These are phyloP conservation scores for Abortiporus biennis DNA, from an alignment of 1,284 basidiomycete genomes.

Conservation along the genomic window DNA sequence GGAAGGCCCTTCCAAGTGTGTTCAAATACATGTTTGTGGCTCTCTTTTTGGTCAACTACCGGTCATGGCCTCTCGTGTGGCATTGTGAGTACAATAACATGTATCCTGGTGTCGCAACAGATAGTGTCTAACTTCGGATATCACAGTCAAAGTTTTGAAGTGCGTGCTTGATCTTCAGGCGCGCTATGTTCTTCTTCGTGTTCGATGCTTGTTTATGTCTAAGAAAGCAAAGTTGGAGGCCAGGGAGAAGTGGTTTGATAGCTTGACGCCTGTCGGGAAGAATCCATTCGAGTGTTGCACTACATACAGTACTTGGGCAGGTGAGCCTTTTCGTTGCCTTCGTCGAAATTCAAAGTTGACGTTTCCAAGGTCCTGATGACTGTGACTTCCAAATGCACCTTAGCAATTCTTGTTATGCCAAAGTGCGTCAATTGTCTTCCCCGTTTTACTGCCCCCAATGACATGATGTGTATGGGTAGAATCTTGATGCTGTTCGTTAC, in stretches of 20 bases:
- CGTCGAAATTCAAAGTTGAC: neutral
- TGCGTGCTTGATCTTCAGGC: constrained; percentile 37
- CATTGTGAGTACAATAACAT: constrained; percentile 44
- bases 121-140: too few species aligned
- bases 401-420: constrained; percentile 74
- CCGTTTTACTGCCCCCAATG: neutral
- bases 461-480: constrained; percentile 23
- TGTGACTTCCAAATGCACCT: constrained; percentile 68
- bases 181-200: constrained; percentile 27
- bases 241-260: constrained; percentile 33
- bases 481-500: constrained; percentile 44
- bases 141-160: constrained; percentile 43
- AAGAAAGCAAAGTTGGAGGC: constrained; percentile 18
- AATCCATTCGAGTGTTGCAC: constrained; percentile 44
- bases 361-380: constrained; percentile 53
- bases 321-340: constrained; percentile 31
- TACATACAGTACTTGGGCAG: constrained; percentile 44
- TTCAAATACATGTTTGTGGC: constrained; percentile 17
- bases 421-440: constrained; percentile 32
- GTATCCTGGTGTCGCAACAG: too few species aligned
- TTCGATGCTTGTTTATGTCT: constrained; percentile 38
- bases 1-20: neutral
- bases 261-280: constrained; percentile 47
- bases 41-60: constrained; percentile 44
- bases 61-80: constrained; percentile 60